phyloP scores from a whole-genome alignment of 192 early-diverging fungal species.

The Glomus cerebriforme region DNA sequence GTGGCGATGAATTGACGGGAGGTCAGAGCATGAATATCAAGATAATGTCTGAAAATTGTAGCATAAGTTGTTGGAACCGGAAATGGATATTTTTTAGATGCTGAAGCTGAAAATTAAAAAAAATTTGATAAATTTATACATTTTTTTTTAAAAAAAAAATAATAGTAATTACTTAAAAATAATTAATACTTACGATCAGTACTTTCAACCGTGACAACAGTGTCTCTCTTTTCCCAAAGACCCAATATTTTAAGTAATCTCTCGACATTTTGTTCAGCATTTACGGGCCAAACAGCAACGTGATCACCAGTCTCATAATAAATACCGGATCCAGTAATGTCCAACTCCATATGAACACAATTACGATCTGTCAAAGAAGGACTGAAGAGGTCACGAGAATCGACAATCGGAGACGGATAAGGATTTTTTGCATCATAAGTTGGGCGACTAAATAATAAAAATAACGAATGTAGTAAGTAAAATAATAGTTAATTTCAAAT shows the following conservation, averaged over 20 bases:
- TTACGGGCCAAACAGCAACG: conserved; percentile 88
- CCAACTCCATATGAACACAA: conserved; percentile 94
- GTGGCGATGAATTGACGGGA: conserved; percentile 68
- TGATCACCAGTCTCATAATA: conserved; percentile 94
- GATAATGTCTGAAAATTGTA: conserved; percentile 86
- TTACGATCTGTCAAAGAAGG: conserved; percentile 60
- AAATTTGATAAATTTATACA: no score
- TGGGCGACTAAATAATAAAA: conserved; percentile 29
- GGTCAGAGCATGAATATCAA: conserved; percentile 81
- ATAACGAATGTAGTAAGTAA: neutral
- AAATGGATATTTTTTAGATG: conserved; percentile 82
- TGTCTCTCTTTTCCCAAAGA: conserved; percentile 67
- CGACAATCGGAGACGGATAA: conserved; percentile 67
- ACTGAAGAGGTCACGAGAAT: conserved; percentile 70
- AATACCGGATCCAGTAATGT: conserved; percentile 78
- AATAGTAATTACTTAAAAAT: neutral
- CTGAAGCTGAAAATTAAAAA: conserved; percentile 39
- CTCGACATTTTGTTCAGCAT: conserved; percentile 77
- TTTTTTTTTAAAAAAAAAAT: neutral
- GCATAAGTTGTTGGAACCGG: conserved; percentile 84
- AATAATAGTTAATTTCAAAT: neutral
- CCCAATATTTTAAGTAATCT: conserved; percentile 64
- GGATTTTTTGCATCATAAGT: conserved; percentile 89
- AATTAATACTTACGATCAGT: conserved; percentile 51
- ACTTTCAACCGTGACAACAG: conserved; percentile 66